These are phyloP conservation scores for Paramecium sexaurelia DNA, from an alignment of 73 alveolate species.

Conservation along the genomic window DNA sequence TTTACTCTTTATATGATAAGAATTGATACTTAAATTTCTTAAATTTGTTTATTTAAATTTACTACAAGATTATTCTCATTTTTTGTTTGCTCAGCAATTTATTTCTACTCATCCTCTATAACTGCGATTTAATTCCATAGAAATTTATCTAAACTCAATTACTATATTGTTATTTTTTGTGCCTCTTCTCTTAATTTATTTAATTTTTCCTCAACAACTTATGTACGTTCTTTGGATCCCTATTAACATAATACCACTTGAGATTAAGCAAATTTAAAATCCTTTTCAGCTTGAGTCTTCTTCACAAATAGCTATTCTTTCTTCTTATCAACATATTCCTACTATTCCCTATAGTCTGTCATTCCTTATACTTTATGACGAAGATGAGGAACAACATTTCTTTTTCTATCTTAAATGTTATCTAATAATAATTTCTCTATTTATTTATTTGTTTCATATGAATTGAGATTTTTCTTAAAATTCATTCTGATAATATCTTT, in stretches of 20 bases:
- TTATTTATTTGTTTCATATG: slow-evolving; percentile 34
- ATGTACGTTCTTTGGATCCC: background rate
- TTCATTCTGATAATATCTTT: background rate
- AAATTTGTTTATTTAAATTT: background rate
- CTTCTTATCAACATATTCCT: background rate
- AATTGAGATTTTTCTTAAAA: slow-evolving; percentile 34
- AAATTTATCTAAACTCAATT: background rate
- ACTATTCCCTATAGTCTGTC: slow-evolving; percentile 9
- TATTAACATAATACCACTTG: background rate
- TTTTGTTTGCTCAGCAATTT: background rate
- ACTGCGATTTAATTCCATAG: background rate
- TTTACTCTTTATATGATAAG: background rate
- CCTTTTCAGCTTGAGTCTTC: background rate
- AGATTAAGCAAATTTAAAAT: slow-evolving; percentile 12
- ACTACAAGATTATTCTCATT: background rate
- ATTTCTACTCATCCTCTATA: background rate
- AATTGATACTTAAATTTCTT: background rate
- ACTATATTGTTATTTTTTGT: background rate
- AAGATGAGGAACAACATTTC: background rate
- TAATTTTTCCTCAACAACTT: background rate
- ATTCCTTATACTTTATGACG: background rate
- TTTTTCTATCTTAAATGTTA: background rate
- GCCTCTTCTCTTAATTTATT: background rate
- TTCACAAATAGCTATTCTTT: background rate
- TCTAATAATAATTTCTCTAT: background rate